Base-by-base conservation (phyloP, 805 yeast species). In the Metschnikowia rubicola region DNA sequence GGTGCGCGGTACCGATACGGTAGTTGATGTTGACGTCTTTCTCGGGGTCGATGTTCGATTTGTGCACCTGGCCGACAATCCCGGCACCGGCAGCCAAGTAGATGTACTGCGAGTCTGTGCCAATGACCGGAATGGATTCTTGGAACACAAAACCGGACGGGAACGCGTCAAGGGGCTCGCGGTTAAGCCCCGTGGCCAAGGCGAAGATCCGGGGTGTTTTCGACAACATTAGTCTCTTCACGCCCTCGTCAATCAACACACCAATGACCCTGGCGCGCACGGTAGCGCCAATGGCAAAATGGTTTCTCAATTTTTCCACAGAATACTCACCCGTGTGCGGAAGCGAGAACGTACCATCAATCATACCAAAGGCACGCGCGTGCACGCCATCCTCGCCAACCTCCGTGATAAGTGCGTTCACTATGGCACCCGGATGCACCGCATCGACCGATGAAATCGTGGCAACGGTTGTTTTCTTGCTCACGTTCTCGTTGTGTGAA, bases 351-450 rank as follows among this genome's bases (percentile, higher is more conserved):
- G 91, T 79, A 12, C 84, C 95, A 53, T 84, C 82, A 15, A 85
- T 77, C 47, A 87, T 67, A 44, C 96, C 97, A 55, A 83, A 83
- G 0, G 81, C 83, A 61, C 82, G 86, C 53, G 86, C 79, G n/a
- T 76, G 65, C 13, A 88, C 65, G 51, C 99, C 99, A 33, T 78
- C 66, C 8, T 70, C 62, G 28, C 75, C 65, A 17, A 81, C 76
- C 8, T 80, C 82, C 17, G 84, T 75, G 17, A 90, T 77, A 29
- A 84, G 67, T 7, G 90, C 86, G 48, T 86, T 89, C 9, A 91
- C 88, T 10, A 83, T 60, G 53, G 83, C 79, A 58, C 99, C 99
- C 3, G 99, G 96, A 34, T 86, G 77, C 28, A 91, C 77, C 4
- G 96, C 81, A 58, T 90, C 95, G 17, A 88, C 70, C 2, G 95